phyloP scores from a whole-genome alignment of 2,329 filamentous ascomycete genomes.

The Aspergillus sp. region DNA sequence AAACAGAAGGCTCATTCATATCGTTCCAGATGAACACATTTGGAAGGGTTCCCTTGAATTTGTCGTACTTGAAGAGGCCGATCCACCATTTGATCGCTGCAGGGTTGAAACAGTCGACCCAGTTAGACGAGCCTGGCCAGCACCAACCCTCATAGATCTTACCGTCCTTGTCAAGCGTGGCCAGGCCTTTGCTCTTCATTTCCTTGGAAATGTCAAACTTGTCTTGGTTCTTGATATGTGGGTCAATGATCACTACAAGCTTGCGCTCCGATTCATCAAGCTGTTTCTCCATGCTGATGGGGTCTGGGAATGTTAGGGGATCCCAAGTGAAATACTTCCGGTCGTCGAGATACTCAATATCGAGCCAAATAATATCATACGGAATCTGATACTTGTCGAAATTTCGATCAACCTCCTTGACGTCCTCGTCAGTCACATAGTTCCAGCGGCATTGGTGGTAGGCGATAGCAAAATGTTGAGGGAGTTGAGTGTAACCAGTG shows the following conservation, averaged over 20 bases:
- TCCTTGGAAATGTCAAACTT: constrained; percentile 76
- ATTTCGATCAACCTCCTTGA: constrained; percentile 92
- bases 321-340: constrained; percentile 99
- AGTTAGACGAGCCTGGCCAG: constrained; percentile 96
- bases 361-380: constrained; percentile 98
- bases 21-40: constrained; percentile 99
- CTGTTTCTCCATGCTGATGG: constrained; percentile 82
- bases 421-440: constrained; percentile 94
- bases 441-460: constrained; percentile 99
- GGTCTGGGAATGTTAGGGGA: constrained; percentile 80
- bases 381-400: constrained; percentile 95
- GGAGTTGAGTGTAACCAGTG: constrained; percentile 86
- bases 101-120: constrained; percentile 96
- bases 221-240: constrained; percentile 91
- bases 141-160: constrained; percentile 95
- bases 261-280: constrained; percentile 83
- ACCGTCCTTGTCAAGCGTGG: constrained; percentile 84
- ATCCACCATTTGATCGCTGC: constrained; percentile 90
- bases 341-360: constrained; percentile 95
- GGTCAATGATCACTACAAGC: constrained; percentile 91
- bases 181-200: constrained; percentile 78
- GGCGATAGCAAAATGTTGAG: constrained; percentile 85
- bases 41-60: constrained; percentile 78
- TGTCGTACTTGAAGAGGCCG: constrained; percentile 79
- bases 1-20: constrained; percentile 99